A percentile compares a stretch with the other conserved stretches of the same genome.
Conservation (phyloP, 129 eudicot species). For the Escallonia herrerae region DNA sequence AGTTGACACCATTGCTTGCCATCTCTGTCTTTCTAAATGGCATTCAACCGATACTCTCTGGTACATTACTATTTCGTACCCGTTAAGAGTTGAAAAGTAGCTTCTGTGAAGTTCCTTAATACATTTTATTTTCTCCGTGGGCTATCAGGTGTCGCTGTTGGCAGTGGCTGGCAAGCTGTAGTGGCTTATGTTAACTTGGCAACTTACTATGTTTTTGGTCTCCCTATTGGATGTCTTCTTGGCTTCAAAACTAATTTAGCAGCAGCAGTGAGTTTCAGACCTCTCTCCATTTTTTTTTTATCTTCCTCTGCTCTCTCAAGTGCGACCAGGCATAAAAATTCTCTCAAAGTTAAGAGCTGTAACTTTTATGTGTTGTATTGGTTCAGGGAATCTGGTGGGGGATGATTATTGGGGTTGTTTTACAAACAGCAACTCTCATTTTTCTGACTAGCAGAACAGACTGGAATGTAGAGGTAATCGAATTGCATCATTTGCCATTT, state of each 20-base stretch:
- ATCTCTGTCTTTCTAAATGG: neutral
- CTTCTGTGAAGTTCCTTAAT: too few relatives aligned
- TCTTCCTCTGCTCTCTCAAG: too few relatives aligned
- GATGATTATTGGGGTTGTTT: constrained; percentile 23
- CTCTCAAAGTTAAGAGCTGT: constrained; percentile 8
- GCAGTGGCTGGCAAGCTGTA: constrained; percentile 28
- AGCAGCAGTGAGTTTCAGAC: constrained; percentile 14
- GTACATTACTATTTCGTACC: neutral
- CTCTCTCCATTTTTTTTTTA: neutral
- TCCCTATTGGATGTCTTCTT: constrained; percentile 29
- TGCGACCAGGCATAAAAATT: too few relatives aligned
- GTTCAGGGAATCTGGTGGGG: constrained; percentile 42
- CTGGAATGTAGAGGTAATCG: constrained; percentile 26
- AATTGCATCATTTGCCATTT: neutral
- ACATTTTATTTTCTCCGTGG: neutral
- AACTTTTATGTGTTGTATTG: neutral
- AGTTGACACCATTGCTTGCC: constrained; percentile 1
- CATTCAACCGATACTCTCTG: neutral
- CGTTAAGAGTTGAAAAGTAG: too few relatives aligned
- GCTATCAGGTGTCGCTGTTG: constrained; percentile 25
- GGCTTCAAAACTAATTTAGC: constrained; percentile 28
- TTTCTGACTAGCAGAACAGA: constrained; percentile 26
- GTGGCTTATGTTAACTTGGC: constrained; percentile 27
- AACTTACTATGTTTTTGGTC: constrained; percentile 23
- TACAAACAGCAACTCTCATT: constrained; percentile 23